These are phyloP conservation scores for Microthlaspi erraticum DNA, from an alignment of 345 rosid species.

Conservation along the genomic window DNA sequence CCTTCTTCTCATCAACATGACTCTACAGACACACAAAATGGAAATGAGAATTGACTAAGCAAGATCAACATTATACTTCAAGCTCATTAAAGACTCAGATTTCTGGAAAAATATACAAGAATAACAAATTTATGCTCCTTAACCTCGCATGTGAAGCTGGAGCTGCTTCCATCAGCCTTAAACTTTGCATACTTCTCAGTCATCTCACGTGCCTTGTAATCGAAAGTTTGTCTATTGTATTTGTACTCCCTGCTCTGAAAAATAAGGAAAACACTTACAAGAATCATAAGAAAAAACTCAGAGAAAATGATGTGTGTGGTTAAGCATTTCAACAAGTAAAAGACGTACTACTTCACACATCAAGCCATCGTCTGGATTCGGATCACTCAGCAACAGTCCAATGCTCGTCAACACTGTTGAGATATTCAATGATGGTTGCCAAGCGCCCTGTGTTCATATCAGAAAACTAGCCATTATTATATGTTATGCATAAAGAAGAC, in stretches of 20 bases:
- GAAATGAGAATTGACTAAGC: background rate
- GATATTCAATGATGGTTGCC: slow-evolving; percentile 91
- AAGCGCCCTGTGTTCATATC: slow-evolving; percentile 68
- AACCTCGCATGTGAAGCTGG: slow-evolving; percentile 37
- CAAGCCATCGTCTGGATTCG: slow-evolving; percentile 86
- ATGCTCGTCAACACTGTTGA: slow-evolving; percentile 78
- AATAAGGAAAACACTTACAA: background rate
- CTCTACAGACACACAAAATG: slow-evolving; percentile 43
- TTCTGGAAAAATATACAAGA: background rate
- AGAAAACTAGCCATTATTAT: slow-evolving; percentile 28
- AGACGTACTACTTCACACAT: slow-evolving; percentile 79
- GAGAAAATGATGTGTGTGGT: slow-evolving; percentile 9
- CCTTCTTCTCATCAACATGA: slow-evolving; percentile 35
- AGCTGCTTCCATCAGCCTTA: slow-evolving; percentile 42
- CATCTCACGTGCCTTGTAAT: slow-evolving; percentile 70
- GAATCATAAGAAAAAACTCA: background rate
- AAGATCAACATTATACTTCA: background rate
- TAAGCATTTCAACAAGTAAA: background rate
- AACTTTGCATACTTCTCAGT: slow-evolving; percentile 70
- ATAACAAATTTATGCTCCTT: slow-evolving; percentile 9
- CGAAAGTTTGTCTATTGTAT: slow-evolving; percentile 74
- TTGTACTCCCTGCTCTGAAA: slow-evolving; percentile 81
- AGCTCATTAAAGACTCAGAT: background rate
- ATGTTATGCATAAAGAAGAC: background rate
- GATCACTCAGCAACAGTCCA: slow-evolving; percentile 72